Conservation (phyloP, 2,329 filamentous ascomycete genomes). For the Arthrobotrys pseudoclavata region DNA sequence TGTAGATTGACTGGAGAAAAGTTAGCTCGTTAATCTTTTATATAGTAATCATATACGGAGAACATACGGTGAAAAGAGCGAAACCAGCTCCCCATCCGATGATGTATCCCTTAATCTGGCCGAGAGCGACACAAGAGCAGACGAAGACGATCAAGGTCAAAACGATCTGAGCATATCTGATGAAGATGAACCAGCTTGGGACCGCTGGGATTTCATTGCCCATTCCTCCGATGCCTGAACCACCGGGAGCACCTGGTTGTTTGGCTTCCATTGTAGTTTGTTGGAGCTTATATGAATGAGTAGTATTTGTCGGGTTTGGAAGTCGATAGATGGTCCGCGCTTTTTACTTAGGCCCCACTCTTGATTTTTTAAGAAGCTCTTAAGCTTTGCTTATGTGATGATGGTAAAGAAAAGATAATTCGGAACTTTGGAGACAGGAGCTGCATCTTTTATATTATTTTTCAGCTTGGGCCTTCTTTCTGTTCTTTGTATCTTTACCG, state of each 20-base stretch:
- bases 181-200: conserved; percentile 56
- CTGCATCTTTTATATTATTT: conserved; percentile 55
- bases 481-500: conserved; percentile 17
- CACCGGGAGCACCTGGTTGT: conserved; percentile 32
- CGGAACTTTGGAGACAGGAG: conserved; percentile 48
- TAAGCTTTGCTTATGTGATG: conserved; percentile 40
- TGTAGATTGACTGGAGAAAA: conserved; percentile 42
- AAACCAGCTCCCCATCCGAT: conserved; percentile 59
- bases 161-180: conserved; percentile 59
- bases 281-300: background rate
- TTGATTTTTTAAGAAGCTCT: conserved; percentile 14
- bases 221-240: conserved; percentile 44
- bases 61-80: conserved; percentile 56
- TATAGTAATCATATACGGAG: background rate
- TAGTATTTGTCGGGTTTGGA: background rate
- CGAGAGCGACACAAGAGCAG: conserved; percentile 52
- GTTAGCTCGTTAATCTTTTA: background rate
- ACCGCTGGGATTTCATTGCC: conserved; percentile 54
- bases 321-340: conserved; percentile 18
- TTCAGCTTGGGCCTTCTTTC: conserved; percentile 36
- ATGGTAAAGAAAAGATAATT: conserved; percentile 33
- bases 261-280: conserved; percentile 53
- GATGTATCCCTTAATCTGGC: conserved; percentile 20
- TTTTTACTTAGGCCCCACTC: conserved; percentile 19
- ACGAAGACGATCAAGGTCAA: conserved; percentile 59